Percentiles rank a stretch among this genome's conserved stretches.
Evolutionary conservation across 148 eudicot species (phyloP).

Genomic region (Agrostemma githago): DNA sequence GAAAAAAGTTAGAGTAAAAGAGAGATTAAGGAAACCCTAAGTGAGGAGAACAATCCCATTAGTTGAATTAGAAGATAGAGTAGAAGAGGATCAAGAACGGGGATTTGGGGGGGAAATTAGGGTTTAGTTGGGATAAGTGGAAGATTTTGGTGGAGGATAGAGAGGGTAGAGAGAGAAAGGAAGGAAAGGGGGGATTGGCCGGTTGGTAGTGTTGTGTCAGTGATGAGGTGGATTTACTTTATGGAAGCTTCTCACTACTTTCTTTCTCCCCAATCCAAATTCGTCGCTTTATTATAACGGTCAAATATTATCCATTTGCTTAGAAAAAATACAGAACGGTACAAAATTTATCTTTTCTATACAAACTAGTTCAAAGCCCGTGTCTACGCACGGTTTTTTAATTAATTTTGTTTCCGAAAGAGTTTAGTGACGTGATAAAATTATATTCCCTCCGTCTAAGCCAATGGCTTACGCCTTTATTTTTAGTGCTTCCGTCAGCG

Average conservation of each 20-base stretch:
- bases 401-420: no score
- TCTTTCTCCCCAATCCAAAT: neutral
- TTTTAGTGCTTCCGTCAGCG: no score
- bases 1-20: neutral
- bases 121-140: neutral
- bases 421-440: no score
- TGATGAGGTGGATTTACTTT: neutral
- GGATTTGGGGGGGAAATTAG: constrained; percentile 2
- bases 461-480: no score
- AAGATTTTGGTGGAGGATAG: neutral
- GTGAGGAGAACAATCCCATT: neutral
- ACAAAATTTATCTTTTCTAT: no score
- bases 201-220: neutral
- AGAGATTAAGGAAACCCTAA: neutral
- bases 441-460: no score
- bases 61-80: neutral
- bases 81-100: neutral
- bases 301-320: no score
- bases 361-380: no score
- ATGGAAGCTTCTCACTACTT: neutral
- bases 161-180: no score
- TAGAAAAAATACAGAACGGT: no score
- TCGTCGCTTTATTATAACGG: no score
- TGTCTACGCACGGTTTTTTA: no score
- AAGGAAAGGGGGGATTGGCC: neutral